Evolutionary conservation across 306 rosid species (phyloP).

Genomic region (Vigna reflexopilosa): DNA sequence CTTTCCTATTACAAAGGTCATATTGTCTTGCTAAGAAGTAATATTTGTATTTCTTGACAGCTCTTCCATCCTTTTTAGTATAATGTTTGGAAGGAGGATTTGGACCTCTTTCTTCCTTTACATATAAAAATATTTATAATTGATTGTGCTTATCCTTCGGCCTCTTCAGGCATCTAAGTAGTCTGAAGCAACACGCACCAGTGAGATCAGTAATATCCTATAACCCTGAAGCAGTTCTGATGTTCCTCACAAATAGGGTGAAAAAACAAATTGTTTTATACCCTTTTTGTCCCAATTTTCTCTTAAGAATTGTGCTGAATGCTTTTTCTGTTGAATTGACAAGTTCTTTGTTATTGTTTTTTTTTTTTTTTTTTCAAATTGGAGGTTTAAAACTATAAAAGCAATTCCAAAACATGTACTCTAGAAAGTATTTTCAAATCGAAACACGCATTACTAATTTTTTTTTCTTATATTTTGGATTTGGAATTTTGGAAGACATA

Average conservation of each 20-base stretch:
- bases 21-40: neutral
- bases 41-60: neutral
- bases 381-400: too few species aligned
- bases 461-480: too few species aligned
- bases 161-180: neutral
- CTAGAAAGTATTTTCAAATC: too few species aligned
- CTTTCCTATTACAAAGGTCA: neutral
- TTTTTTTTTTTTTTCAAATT: neutral
- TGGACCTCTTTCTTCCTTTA: neutral
- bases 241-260: neutral
- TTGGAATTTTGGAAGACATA: too few species aligned
- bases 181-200: neutral
- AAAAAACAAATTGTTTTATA: neutral
- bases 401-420: too few species aligned
- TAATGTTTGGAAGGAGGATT: neutral
- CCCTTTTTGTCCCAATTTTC: too few species aligned
- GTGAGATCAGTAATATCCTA: neutral
- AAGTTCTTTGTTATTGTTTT: neutral
- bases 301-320: neutral
- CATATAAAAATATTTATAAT: neutral
- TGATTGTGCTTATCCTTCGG: neutral
- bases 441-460: too few species aligned
- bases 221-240: neutral
- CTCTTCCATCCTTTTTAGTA: neutral
- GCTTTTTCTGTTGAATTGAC: neutral